phyloP scores from a whole-genome alignment of 2,329 filamentous ascomycete genomes.

The Colletotrichum sojae region DNA sequence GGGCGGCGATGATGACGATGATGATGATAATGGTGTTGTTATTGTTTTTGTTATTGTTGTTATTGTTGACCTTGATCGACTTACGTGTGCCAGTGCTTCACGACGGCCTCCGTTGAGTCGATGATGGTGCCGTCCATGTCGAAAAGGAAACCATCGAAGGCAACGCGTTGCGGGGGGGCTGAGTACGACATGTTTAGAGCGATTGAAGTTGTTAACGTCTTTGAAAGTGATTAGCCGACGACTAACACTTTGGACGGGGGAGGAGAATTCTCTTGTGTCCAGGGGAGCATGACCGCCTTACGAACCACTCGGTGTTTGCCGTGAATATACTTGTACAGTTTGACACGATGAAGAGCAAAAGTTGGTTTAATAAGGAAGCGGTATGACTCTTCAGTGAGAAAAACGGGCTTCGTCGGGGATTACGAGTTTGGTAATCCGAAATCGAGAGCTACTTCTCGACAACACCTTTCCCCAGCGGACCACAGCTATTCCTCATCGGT shows the following conservation, averaged over 20 bases:
- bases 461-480: background rate
- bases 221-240: background rate
- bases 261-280: no score
- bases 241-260: no score
- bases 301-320: background rate
- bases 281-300: no score
- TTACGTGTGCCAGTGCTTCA: conserved; percentile 82
- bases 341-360: conserved; percentile 5
- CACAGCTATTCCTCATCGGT: background rate
- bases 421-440: conserved; percentile 31
- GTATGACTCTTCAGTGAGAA: conserved; percentile 11
- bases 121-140: conserved; percentile 90
- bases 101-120: conserved; percentile 82
- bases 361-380: background rate
- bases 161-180: conserved; percentile 35
- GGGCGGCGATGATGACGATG: no score
- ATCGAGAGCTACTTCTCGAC: background rate
- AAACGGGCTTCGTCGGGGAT: conserved; percentile 15
- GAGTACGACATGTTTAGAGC: conserved; percentile 35
- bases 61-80: conserved; percentile 43
- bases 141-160: conserved; percentile 73
- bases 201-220: conserved; percentile 10
- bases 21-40: no score
- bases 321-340: background rate
- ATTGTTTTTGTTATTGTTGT: background rate